Conservation (phyloP, 805 yeast genomes). For the Zygotorulaspora chibaensis region DNA sequence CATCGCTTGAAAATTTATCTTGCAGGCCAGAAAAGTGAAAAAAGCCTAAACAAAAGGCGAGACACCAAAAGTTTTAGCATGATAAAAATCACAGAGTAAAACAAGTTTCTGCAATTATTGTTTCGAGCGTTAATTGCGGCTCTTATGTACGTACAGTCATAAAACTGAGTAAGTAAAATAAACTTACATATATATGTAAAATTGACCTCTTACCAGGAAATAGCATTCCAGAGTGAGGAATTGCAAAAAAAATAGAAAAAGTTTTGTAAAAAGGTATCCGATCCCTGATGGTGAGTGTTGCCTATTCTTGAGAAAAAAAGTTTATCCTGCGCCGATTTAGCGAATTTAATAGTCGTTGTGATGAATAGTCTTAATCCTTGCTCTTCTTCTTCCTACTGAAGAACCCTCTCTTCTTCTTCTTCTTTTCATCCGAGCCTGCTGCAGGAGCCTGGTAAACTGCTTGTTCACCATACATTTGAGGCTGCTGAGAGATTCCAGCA, state of each 20-base stretch:
- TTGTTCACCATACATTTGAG: conserved; percentile 43
- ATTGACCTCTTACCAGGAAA: not conserved
- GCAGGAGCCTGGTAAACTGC: conserved; percentile 59
- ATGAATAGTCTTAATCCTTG: conserved; percentile 3
- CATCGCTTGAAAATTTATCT: conserved; percentile 27
- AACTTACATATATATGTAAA: not conserved
- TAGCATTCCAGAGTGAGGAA: not conserved
- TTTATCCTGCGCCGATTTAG: not conserved
- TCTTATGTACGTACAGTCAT: too few relatives aligned
- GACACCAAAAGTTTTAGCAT: not conserved
- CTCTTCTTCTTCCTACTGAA: conserved; percentile 67
- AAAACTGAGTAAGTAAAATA: too few relatives aligned
- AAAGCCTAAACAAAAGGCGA: not conserved
- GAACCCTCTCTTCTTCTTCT: conserved; percentile 75
- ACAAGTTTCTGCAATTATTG: too few relatives aligned
- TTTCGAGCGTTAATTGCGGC: too few relatives aligned
- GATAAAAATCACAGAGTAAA: not conserved
- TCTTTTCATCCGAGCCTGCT: conserved; percentile 36
- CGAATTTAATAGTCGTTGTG: not conserved
- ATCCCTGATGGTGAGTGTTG: conserved; percentile 1
- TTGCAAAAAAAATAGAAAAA: not conserved
- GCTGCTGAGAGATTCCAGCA: conserved; percentile 18
- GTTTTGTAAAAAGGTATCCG: not conserved
- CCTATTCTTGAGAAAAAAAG: not conserved
- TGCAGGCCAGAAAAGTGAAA: not conserved